Evolutionary conservation across 2,329 filamentous ascomycete species (phyloP).

Genomic region (Ceratocystis diversiconidia): DNA sequence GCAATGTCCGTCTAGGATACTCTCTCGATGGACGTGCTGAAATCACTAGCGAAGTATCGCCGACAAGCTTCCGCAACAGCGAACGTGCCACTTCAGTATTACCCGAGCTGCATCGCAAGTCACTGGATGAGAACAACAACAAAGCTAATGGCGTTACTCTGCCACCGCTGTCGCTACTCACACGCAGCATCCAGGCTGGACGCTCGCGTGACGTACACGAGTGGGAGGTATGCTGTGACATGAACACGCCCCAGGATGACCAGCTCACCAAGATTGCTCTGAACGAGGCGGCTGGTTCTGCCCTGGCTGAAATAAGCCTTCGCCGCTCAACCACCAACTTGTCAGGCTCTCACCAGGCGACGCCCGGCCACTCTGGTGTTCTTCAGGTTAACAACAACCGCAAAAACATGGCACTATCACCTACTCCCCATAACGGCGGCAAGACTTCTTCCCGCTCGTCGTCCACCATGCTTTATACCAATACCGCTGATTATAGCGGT

Average conservation of each 20-base stretch:
- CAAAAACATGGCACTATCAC: constrained; percentile 12
- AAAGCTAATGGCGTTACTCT: constrained; percentile 45
- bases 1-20: constrained; percentile 56
- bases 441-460: constrained; percentile 21
- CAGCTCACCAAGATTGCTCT: constrained; percentile 61
- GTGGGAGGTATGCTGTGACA: constrained; percentile 85
- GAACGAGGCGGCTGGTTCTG: constrained; percentile 65
- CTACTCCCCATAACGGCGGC: constrained; percentile 21
- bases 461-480: constrained; percentile 17
- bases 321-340: constrained; percentile 49
- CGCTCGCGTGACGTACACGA: constrained; percentile 75
- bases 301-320: constrained; percentile 66
- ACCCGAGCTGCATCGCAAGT: constrained; percentile 31
- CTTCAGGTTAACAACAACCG: constrained; percentile 11
- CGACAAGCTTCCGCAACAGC: constrained; percentile 44
- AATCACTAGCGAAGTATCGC: constrained; percentile 56
- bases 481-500: constrained; percentile 22
- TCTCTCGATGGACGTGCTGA: constrained; percentile 87
- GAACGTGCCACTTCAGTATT: constrained; percentile 30
- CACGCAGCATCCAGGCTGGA: constrained; percentile 40
- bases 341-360: constrained; percentile 19
- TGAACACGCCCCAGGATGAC: constrained; percentile 56
- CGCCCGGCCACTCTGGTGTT: background rate
- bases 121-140: constrained; percentile 34
- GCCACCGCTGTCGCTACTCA: constrained; percentile 39